Evolutionary conservation across 768 basidiomycete genomes (phyloP).

Genomic region (Paxillus ammoniavirescens): DNA sequence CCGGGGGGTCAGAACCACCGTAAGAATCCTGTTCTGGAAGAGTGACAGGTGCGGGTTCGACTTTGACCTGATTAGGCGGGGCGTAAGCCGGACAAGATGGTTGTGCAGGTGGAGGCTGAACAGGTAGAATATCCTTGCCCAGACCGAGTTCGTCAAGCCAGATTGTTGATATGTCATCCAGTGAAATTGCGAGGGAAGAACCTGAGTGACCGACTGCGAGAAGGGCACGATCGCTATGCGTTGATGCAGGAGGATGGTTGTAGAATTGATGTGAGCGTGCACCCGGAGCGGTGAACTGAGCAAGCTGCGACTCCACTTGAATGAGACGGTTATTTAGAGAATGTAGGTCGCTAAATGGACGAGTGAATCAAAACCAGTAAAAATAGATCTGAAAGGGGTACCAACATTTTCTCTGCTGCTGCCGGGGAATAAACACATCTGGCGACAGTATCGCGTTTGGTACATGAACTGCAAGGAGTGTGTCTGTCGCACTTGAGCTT

Average conservation of each 20-base stretch:
- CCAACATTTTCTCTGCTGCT: slow-evolving; percentile 83
- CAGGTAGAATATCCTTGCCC: slow-evolving; percentile 23
- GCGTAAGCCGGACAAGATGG: slow-evolving; percentile 15
- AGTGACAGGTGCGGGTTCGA: slow-evolving; percentile 31
- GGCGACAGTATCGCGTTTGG: slow-evolving; percentile 72
- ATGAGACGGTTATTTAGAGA: slow-evolving; percentile 80
- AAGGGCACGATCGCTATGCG: slow-evolving; percentile 27
- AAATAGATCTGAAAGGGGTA: slow-evolving; percentile 10
- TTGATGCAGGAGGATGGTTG: slow-evolving; percentile 13
- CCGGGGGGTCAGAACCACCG: slow-evolving; percentile 18
- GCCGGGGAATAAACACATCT: slow-evolving; percentile 79
- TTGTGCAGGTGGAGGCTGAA: slow-evolving; percentile 14
- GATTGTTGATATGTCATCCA: slow-evolving; percentile 56
- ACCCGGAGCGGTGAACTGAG: slow-evolving; percentile 41
- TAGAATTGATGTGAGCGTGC: slow-evolving; percentile 20
- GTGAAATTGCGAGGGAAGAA: slow-evolving; percentile 50
- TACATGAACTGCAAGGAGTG: slow-evolving; percentile 73
- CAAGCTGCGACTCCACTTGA: slow-evolving; percentile 61
- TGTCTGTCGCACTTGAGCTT: slow-evolving; percentile 85
- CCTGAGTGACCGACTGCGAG: slow-evolving; percentile 39
- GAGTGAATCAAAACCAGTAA: not conserved
- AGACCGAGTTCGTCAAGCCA: slow-evolving; percentile 60
- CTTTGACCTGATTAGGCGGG: slow-evolving; percentile 28
- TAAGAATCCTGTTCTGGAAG: slow-evolving; percentile 23
- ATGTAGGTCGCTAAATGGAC: slow-evolving; percentile 61